Percentiles rank a stretch among this genome's conserved stretches.
These are phyloP conservation scores for Lactarius deliciosus DNA, from an alignment of 768 basidiomycete genomes.

Conservation along the genomic window DNA sequence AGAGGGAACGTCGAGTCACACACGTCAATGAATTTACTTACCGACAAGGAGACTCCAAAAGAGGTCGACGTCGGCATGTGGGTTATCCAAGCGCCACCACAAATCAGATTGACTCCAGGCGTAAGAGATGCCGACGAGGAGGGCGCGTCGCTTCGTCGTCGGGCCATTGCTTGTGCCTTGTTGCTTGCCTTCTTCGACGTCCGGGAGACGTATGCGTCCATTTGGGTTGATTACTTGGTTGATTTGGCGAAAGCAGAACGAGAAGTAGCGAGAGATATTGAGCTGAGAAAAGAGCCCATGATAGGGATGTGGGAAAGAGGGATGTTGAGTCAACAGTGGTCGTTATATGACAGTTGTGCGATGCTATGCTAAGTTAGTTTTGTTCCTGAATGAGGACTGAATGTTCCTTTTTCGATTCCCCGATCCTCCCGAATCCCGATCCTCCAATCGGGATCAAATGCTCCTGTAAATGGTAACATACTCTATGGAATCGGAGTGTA, in stretches of 20 bases:
- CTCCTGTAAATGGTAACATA: background rate
- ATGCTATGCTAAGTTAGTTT: too few species aligned
- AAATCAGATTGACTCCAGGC: background rate
- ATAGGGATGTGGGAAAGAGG: background rate
- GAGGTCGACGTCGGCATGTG: slow-evolving; percentile 27
- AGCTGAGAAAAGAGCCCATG: slow-evolving; percentile 14
- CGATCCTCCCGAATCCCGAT: background rate
- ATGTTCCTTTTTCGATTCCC: background rate
- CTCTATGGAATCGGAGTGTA: background rate
- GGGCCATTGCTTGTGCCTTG: background rate
- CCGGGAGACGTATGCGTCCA: background rate
- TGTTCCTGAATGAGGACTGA: background rate
- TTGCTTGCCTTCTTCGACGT: slow-evolving; percentile 1
- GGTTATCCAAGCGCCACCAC: slow-evolving; percentile 14
- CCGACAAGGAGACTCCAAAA: slow-evolving; percentile 20
- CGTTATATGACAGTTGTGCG: too few species aligned
- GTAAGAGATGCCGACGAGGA: slow-evolving; percentile 31
- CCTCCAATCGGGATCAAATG: background rate
- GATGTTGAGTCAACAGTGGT: background rate
- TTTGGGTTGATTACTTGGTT: too few species aligned
- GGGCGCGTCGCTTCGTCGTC: slow-evolving; percentile 19
- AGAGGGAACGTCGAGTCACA: background rate
- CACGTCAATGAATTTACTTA: background rate
- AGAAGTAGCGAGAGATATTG: background rate
- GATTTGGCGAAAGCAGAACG: background rate